Conservation (phyloP, 768 basidiomycete species). For the Panaeolus cyanescens region DNA sequence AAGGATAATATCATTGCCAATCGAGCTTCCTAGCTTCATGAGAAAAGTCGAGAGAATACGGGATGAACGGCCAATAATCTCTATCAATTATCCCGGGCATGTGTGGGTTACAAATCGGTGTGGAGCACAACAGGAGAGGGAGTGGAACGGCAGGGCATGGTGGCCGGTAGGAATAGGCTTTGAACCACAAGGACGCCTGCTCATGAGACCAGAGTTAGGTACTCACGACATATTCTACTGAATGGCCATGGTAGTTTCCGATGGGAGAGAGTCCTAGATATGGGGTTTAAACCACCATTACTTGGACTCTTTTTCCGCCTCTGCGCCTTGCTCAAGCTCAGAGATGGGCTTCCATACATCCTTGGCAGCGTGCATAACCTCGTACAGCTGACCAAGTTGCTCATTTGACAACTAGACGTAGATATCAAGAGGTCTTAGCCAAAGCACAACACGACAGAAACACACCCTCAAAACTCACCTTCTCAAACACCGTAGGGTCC, state of each 20-base stretch:
- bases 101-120: slow-evolving; percentile 1
- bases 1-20: not conserved
- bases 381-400: slow-evolving; percentile 92
- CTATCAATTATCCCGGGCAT: not conserved
- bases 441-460: not conserved
- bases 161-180: not conserved
- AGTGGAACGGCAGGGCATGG: not conserved
- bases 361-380: slow-evolving; percentile 90
- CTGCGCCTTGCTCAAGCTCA: slow-evolving; percentile 13
- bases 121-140: not conserved
- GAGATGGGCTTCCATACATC: slow-evolving; percentile 76
- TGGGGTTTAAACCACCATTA: not conserved
- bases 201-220: not conserved
- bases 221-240: not conserved
- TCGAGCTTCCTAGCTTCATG: not conserved
- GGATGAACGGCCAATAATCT: not conserved
- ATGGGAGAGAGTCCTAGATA: not conserved
- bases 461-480: slow-evolving; percentile 44
- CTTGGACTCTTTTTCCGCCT: not conserved
- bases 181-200: not conserved
- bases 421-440: slow-evolving; percentile 4
- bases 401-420: slow-evolving; percentile 76
- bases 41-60: not conserved
- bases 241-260: not conserved
- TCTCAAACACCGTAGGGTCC: slow-evolving; percentile 73